Evolutionary conservation across 225 moss, liverwort and hornwort species (phyloP), one percentile per base, ranked within the genome.

Genomic region (Sphagnum tenellum): DNA sequence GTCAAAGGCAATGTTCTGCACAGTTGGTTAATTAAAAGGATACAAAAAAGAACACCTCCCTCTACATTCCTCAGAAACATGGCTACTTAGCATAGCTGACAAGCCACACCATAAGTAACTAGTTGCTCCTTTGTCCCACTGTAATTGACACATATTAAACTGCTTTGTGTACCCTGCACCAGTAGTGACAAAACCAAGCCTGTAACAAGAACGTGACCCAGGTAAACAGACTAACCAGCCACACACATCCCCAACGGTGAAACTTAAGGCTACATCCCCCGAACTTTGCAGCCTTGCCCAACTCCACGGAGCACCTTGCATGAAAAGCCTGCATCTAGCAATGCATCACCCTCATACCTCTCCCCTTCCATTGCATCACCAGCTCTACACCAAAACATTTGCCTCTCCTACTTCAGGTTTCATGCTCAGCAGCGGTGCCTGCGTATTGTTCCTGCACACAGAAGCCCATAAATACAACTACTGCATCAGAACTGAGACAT

Each of bases 221-320:
- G 85, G 88, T 84, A 79, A 78, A 86, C 86, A 84, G 87, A 91
- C 87, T 91, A 89, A 91, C 94, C 91, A 89, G 87, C 78, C 74
- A 76, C 81, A 90, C 78, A 87, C 69, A 84, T 73, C 75, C 87
- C 71, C 79, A 88, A 70, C 75, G 74, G 62, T 78, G 76, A 70
- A 81, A 82, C 78, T 81, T 69, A 79, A 82, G 77, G 78, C 77
- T 81, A 84, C 62, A 68, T 73, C 73, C 72, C 77, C 72, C 72
- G 71, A 29, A 73, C 79, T 72, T 68, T 74, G 64, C 77, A 77
- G 64, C 73, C 75, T 64, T 73, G 71, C 77, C 70, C 69, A 80
- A 73, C 7, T 52, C 52, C 52, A 5, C 52, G 9, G 52, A 52
- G 7, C 52, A 52, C 7, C 52, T 52, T 52, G 52, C 52, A 52